These are phyloP conservation scores for Chytriomyces confervae DNA, from an alignment of 192 early-diverging fungal genomes.

Conservation along the genomic window DNA sequence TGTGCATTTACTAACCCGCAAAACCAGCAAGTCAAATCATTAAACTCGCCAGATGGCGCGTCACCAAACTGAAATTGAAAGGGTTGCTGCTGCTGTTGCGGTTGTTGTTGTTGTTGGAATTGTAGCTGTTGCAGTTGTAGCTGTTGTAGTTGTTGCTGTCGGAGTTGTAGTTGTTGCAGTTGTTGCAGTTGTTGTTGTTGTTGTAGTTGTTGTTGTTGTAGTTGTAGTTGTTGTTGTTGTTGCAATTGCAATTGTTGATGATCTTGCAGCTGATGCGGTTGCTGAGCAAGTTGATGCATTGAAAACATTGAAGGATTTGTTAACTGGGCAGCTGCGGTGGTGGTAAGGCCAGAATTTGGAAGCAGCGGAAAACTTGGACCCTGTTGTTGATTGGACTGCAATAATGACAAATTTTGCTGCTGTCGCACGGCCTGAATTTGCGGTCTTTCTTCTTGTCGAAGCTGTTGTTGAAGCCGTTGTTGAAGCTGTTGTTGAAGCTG, in stretches of 20 bases:
- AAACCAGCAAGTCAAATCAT: constrained; percentile 26
- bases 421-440: not conserved
- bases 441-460: not conserved
- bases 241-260: constrained; percentile 10
- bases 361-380: not conserved
- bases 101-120: not conserved
- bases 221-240: not conserved
- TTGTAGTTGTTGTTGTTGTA: not conserved
- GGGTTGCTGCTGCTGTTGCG: not conserved
- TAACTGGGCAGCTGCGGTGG: not conserved
- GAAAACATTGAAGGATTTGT: not conserved
- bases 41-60: not conserved
- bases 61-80: not conserved
- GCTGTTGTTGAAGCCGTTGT: not conserved
- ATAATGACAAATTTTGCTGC: not conserved
- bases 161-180: not conserved
- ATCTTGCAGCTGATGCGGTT: not conserved
- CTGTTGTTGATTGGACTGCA: not conserved
- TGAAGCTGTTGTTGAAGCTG: not conserved
- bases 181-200: constrained; percentile 25
- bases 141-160: not conserved
- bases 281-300: not conserved
- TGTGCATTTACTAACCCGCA: constrained; percentile 10
- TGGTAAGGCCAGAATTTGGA: not conserved
- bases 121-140: constrained; percentile 5